Percentiles rank a stretch among this genome's conserved stretches.
These are phyloP conservation scores for Porogramme epimiltina DNA, from an alignment of 1,284 basidiomycete species.

Conservation along the genomic window DNA sequence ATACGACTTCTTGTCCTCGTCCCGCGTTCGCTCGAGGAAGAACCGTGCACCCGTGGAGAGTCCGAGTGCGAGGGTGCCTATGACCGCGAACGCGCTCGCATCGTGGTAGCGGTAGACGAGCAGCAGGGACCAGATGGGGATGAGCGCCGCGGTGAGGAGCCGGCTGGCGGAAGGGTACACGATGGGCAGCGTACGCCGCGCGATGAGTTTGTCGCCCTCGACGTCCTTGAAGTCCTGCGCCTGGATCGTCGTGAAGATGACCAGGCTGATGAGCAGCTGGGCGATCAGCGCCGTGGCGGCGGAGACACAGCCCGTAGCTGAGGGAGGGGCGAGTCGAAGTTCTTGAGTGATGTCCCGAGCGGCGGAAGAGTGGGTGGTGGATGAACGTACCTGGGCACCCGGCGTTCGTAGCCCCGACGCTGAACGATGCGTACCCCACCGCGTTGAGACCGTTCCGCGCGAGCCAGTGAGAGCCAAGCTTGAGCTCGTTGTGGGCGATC, in stretches of 20 bases:
- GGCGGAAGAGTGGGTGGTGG: too few relatives aligned
- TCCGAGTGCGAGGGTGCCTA: background rate
- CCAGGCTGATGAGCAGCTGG: constrained; percentile 25
- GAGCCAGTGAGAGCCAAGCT: constrained; percentile 35
- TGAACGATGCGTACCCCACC: constrained; percentile 30
- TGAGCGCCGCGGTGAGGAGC: background rate
- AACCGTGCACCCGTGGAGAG: background rate
- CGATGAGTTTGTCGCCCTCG: constrained; percentile 36
- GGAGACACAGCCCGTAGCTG: constrained; percentile 2
- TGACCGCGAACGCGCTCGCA: background rate
- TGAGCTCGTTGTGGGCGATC: constrained; percentile 38
- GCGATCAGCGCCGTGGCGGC: constrained; percentile 19
- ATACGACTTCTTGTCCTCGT: background rate
- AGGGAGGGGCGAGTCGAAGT: background rate
- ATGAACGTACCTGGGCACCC: constrained; percentile 8
- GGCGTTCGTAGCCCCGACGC: constrained; percentile 20
- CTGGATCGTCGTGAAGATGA: constrained; percentile 41
- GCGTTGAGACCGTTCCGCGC: constrained; percentile 39
- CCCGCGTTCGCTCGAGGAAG: background rate
- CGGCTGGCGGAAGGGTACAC: constrained; percentile 27
- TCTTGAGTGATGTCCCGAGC: too few relatives aligned
- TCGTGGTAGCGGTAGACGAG: background rate
- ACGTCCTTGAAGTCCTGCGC: constrained; percentile 44
- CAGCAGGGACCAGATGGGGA: constrained; percentile 9
- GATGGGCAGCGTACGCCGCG: constrained; percentile 40